A percentile compares a stretch with the other conserved stretches of the same genome.
Conservation (phyloP, 1,139 yeast species). For the Entelexis sorbosivorans region DNA sequence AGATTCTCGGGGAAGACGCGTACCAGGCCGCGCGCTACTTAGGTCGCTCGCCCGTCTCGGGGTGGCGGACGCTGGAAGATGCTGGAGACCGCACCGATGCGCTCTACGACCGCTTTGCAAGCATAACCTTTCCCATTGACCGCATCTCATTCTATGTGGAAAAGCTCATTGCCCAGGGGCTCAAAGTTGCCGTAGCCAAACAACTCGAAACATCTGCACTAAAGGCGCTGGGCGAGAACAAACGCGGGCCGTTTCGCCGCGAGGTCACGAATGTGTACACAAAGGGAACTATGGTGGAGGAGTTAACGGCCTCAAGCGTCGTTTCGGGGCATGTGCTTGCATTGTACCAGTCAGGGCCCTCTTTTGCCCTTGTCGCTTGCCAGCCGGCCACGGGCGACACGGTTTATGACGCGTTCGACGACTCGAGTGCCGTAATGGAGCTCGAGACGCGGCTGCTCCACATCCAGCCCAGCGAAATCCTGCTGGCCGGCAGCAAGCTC, state of each 20-base stretch:
- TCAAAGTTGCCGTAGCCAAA: slow-evolving; percentile 74
- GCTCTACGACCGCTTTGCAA: slow-evolving; percentile 53
- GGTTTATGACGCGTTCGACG: slow-evolving; percentile 55
- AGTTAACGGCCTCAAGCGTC: slow-evolving; percentile 25
- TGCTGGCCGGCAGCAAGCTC: slow-evolving; percentile 34
- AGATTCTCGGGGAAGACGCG: slow-evolving; percentile 80
- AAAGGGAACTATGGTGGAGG: slow-evolving; percentile 71
- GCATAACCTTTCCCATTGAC: slow-evolving; percentile 73
- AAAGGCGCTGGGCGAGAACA: slow-evolving; percentile 41
- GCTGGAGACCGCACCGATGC: slow-evolving; percentile 31
- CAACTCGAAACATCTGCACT: slow-evolving; percentile 76
- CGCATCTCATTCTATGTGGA: slow-evolving; percentile 50
- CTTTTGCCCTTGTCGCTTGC: slow-evolving; percentile 49
- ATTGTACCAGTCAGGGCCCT: slow-evolving; percentile 3
- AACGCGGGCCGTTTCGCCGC: slow-evolving; percentile 51
- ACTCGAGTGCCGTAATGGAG: slow-evolving; percentile 43
- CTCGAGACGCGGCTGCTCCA: slow-evolving; percentile 65
- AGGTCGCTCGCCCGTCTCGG: slow-evolving; percentile 50
- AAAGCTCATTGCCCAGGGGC: slow-evolving; percentile 29
- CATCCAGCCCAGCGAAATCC: slow-evolving; percentile 63
- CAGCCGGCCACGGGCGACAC: slow-evolving; percentile 74
- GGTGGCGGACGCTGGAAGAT: slow-evolving; percentile 34
- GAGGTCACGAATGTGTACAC: slow-evolving; percentile 65
- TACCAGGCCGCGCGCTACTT: slow-evolving; percentile 50
- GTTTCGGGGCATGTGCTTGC: slow-evolving; percentile 27